Evolutionary conservation across 2,329 filamentous ascomycete genomes (phyloP).

Genomic region (Venturia nashicola): DNA sequence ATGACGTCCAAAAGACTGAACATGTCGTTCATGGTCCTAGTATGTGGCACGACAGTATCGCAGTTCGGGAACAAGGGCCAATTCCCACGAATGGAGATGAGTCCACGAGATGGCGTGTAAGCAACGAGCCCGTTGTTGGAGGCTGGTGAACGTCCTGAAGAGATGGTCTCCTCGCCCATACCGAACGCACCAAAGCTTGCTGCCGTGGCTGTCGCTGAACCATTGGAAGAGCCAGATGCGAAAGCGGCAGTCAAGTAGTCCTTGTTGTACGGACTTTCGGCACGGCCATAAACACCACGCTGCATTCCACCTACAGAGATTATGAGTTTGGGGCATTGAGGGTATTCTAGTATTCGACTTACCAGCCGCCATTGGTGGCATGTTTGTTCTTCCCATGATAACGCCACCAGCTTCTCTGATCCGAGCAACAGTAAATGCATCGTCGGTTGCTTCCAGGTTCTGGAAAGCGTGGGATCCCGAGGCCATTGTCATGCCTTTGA

Average conservation of each 20-base stretch:
- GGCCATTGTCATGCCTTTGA: constrained; percentile 40
- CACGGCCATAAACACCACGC: constrained; percentile 39
- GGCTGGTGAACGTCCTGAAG: constrained; percentile 40
- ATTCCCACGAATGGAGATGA: constrained; percentile 36
- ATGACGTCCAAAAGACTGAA: constrained; percentile 35
- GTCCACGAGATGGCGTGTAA: constrained; percentile 40
- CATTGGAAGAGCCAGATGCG: constrained; percentile 43
- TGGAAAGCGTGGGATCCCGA: constrained; percentile 42
- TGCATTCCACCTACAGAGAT: constrained; percentile 35
- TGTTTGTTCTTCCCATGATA: constrained; percentile 41
- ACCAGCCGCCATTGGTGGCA: constrained; percentile 41
- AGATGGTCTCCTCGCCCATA: constrained; percentile 40
- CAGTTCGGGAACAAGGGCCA: constrained; percentile 43
- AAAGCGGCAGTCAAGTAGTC: constrained; percentile 39
- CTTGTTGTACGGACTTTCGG: constrained; percentile 41
- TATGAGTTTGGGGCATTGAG: neutral
- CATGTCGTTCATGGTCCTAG: constrained; percentile 1
- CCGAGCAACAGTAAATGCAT: constrained; percentile 36
- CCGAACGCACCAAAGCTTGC: constrained; percentile 40
- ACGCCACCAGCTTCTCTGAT: constrained; percentile 36
- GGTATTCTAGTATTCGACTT: neutral
- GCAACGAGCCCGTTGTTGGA: constrained; percentile 42
- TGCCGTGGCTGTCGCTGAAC: constrained; percentile 36
- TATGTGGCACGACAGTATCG: constrained; percentile 27
- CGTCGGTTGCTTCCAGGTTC: constrained; percentile 33